These are phyloP conservation scores for Sporisorium scitamineum DNA, from an alignment of 1,284 basidiomycete species.

Conservation along the genomic window DNA sequence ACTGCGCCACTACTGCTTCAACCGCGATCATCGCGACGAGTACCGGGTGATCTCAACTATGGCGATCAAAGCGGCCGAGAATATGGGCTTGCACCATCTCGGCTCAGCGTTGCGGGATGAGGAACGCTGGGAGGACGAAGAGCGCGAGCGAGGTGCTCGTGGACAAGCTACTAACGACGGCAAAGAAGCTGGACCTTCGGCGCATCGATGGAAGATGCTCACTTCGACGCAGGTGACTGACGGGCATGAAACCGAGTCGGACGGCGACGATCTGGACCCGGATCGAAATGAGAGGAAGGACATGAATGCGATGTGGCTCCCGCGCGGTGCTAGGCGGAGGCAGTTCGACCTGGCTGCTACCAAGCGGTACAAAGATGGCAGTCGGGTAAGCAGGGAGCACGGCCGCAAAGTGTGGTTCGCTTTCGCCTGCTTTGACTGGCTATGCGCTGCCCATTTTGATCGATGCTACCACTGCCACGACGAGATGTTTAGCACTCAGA, in stretches of 20 bases:
- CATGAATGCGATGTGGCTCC: slow-evolving; percentile 48
- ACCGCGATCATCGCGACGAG: slow-evolving; percentile 45
- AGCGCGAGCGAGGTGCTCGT: slow-evolving; percentile 10
- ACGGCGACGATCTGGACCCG: slow-evolving; percentile 42
- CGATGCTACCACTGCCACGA: slow-evolving; percentile 45
- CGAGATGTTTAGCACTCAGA: slow-evolving; percentile 52
- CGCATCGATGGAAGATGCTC: slow-evolving; percentile 46
- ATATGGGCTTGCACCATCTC: slow-evolving; percentile 50
- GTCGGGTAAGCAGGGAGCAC: slow-evolving; percentile 33
- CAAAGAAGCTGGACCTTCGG: slow-evolving; percentile 12
- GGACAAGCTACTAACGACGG: slow-evolving; percentile 8
- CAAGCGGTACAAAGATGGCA: slow-evolving; percentile 45
- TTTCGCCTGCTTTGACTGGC: slow-evolving; percentile 47
- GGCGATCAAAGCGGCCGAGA: slow-evolving; percentile 50
- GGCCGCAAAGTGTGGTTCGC: slow-evolving; percentile 55
- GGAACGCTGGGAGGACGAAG: slow-evolving; percentile 49
- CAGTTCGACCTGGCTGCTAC: slow-evolving; percentile 25
- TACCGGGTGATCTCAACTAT: slow-evolving; percentile 30
- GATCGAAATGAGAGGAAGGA: slow-evolving; percentile 33
- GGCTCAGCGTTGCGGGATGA: slow-evolving; percentile 58
- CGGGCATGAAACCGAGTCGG: slow-evolving; percentile 41
- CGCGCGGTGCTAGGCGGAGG: slow-evolving; percentile 21
- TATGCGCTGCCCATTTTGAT: slow-evolving; percentile 37
- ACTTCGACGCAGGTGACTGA: slow-evolving; percentile 35
- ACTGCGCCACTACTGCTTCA: slow-evolving; percentile 47